Base-by-base conservation (phyloP, 768 basidiomycete species). In the Termitomyces titanicus region DNA sequence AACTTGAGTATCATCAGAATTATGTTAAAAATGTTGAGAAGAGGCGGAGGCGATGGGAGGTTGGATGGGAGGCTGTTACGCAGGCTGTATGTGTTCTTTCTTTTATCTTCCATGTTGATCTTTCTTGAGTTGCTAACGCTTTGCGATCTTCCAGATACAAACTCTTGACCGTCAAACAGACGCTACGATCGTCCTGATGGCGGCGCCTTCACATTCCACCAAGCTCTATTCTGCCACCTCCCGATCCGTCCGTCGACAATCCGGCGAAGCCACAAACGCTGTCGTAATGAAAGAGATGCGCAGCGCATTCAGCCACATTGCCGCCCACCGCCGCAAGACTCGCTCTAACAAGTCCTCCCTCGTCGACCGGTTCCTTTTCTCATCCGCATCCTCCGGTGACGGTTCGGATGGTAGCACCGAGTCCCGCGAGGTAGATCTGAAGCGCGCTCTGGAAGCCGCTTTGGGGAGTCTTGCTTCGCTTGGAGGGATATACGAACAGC, bases 91-190 rank as follows among this genome's bases (percentile, higher is more conserved):
- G 79, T 72, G 24, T 47, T 24, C 50, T 54, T 54, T 44, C 31
- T 25, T 29, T 20, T 39, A 22, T 8, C 20, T 42, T 38, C 15
- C 22, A 44, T 7, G 5, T 37, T 39, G 10, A 45, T 37, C 12
- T 35, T 40, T 24, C n/a, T n/a, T n/a, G n/a, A 58, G 34, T 58
- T 3, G n/a, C 27, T 38, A 4, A 50, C n/a, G 2, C 3, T 5
- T 18, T 5, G 27, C 12, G 11, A 43, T 33, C 15, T 58, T 53
- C 33, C 57, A 92, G 89, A 87, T 92, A 77, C 86, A 89, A 71
- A 78, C 78, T 31, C 71, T 92, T 29, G 89, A 92, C 70, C 79
- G 88, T 42, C 87, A 91, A 67, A 92, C 90, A 3, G 90, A 92
- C 60, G 78, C 89, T 10, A 91, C 88, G 0, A 78, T 92, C 73